Percentiles rank a stretch among this genome's conserved stretches.
phyloP scores from a whole-genome alignment of 495 filamentous ascomycete species.

The Neurospora sublineolata region DNA sequence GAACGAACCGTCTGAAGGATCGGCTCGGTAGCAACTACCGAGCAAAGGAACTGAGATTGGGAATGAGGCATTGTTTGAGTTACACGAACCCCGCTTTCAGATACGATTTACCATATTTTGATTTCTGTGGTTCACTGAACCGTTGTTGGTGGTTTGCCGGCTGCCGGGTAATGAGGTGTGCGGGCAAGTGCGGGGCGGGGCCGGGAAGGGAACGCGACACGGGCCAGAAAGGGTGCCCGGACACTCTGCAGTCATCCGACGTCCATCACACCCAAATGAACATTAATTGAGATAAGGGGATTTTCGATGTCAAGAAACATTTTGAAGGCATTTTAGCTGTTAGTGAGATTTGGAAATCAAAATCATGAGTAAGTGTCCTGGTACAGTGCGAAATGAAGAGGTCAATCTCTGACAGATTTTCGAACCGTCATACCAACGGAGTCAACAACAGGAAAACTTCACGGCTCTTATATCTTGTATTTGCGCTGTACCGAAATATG shows the following conservation, averaged over 20 bases:
- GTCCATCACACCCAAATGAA: background rate
- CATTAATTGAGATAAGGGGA: too few relatives aligned
- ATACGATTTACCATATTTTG: background rate
- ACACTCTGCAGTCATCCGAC: background rate
- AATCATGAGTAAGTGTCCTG: background rate
- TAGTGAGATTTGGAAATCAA: too few relatives aligned
- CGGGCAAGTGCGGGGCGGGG: background rate
- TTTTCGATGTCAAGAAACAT: too few relatives aligned
- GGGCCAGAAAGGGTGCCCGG: background rate
- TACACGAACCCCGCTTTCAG: background rate
- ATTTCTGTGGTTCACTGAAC: background rate
- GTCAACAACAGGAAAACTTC: background rate
- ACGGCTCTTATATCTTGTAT: background rate
- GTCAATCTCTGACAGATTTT: background rate
- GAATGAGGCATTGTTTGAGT: background rate
- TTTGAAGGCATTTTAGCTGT: too few relatives aligned
- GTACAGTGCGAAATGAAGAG: background rate
- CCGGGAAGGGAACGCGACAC: background rate
- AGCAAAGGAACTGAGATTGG: background rate
- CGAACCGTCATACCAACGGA: background rate
- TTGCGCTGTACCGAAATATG: background rate
- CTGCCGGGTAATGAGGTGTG: background rate
- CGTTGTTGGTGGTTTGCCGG: background rate
- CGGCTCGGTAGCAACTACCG: background rate
- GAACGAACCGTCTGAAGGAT: background rate